Percentiles rank a stretch among this genome's conserved stretches.
Evolutionary conservation across 108 stramenopile species (phyloP).

Genomic region (Fragilariopsis cylindrus): DNA sequence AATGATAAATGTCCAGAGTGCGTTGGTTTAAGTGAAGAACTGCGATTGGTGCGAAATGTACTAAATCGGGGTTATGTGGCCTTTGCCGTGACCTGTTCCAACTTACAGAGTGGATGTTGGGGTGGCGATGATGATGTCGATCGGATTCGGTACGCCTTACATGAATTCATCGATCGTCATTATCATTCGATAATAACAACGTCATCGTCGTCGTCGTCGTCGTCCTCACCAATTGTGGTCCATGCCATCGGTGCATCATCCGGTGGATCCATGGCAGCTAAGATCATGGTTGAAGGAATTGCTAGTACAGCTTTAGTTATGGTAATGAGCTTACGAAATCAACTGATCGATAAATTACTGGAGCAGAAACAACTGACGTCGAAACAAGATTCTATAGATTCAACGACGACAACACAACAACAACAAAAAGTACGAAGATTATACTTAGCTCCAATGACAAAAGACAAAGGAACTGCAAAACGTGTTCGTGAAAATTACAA

Average conservation of each 20-base stretch:
- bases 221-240: neutral
- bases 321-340: constrained; percentile 43
- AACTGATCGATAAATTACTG: constrained; percentile 12
- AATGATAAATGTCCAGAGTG: constrained; percentile 33
- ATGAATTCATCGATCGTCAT: neutral
- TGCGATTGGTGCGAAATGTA: constrained; percentile 35
- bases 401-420: neutral
- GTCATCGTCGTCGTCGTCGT: neutral
- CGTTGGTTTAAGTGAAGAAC: constrained; percentile 51
- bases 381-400: neutral
- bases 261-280: constrained; percentile 45
- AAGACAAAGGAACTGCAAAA: constrained; percentile 34
- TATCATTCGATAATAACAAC: neutral
- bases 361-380: neutral
- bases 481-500: constrained; percentile 29
- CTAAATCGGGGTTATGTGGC: constrained; percentile 38
- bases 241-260: constrained; percentile 52
- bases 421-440: constrained; percentile 1
- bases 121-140: constrained; percentile 18
- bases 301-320: constrained; percentile 41
- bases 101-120: constrained; percentile 48
- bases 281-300: constrained; percentile 28
- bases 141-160: constrained; percentile 28
- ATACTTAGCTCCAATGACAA: constrained; percentile 54
- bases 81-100: constrained; percentile 36